Evolutionary conservation across 192 early-diverging fungal genomes (phyloP), one percentile per base, ranked within the genome.

Genomic region (Backusella australiensis): DNA sequence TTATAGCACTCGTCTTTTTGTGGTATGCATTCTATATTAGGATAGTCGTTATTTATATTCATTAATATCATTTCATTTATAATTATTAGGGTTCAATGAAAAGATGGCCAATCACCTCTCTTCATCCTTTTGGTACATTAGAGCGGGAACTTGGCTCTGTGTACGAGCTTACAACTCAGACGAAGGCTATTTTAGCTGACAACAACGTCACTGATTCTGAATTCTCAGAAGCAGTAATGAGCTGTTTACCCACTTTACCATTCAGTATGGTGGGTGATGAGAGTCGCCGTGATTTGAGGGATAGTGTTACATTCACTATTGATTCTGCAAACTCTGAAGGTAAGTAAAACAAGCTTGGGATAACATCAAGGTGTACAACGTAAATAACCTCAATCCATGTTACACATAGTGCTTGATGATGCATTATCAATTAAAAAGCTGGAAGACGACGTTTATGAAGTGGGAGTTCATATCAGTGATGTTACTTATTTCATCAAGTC

Each of bases 401-500:
- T 32, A 34, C 44, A 68, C 42, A 34, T 15, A 59, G 72, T 80
- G 1, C 78, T 96, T 46, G 95, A 96, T 75, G 93, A 95, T 81
- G 94, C 94, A 17, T 80, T 96, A 8, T 93, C 92, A 0, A 83
- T 89, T 69, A 83, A 81, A 42, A 79, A 78, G 12, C 70, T 92
- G 26, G 87, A 83, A n/a, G 90, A 94, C 69, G 94, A 90, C 21
- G 91, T 75, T n/a, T 93, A 83, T 71, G 93, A 96, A 83, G 86
- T 96, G 65, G 89, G 87, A 67, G 86, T 89, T 12, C 89, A 98
- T 76, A 96, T 98, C 83, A 96, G 96, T 32, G 98, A 99, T 83
- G 96, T 98, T 9, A 92, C 93, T 42, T 92, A 97, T 83, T 98
- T 98, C 90, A 96, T 99, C 59, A 94, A 95, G 77, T 90, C 93